Base-by-base conservation (phyloP, 2,329 filamentous ascomycete genomes). In the Neoarthrinium moseri region DNA sequence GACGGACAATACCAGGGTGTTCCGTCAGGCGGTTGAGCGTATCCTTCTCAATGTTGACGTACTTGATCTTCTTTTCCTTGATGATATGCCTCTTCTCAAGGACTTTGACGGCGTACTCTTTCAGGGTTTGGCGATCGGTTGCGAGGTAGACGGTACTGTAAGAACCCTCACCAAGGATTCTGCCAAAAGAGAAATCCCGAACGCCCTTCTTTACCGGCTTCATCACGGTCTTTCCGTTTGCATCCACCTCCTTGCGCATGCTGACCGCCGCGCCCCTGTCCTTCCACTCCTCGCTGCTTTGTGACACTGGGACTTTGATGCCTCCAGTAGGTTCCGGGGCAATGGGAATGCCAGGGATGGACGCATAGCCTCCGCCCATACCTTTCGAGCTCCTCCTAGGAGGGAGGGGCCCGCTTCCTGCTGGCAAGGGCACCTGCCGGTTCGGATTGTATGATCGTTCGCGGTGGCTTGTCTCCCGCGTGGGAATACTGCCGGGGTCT, bases 51-150 rank as follows among this genome's bases (percentile, higher is more conserved):
- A 99, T 99, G 69, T 97, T 99, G 68, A 99, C 94, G 62, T 99
- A 99, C 76, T 99, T 99, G 61, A 99, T 95, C 77, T 99, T 99
- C 70, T 96, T 97, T 71, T 99, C 94, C 69, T 97, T 99, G 75
- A 99, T 99, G 62, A 99, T 99, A 67, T 99, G 94, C 59, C 91
- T 83, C 71, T 99, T 99, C 70, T 99, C 94, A 37, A 99, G 80
- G 13, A 99, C 92, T 67, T 99, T 99, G 70, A 99, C 91, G 21
- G 94, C 94, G 62, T 97, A 97, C 66, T 99, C 92, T 60, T 95
- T 95, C 47, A 95, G 73, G 1, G 90, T 96, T 66, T 96, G 90
- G 50, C 92, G 84, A 67, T 99, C 94, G 4, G 91, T 96, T 29
- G 91, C 94, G 43, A 94, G 83, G 53, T 94, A 83, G 29, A 99